Conservation (phyloP, 169 alveolate genomes). For the Eimeria zaria region DNA sequence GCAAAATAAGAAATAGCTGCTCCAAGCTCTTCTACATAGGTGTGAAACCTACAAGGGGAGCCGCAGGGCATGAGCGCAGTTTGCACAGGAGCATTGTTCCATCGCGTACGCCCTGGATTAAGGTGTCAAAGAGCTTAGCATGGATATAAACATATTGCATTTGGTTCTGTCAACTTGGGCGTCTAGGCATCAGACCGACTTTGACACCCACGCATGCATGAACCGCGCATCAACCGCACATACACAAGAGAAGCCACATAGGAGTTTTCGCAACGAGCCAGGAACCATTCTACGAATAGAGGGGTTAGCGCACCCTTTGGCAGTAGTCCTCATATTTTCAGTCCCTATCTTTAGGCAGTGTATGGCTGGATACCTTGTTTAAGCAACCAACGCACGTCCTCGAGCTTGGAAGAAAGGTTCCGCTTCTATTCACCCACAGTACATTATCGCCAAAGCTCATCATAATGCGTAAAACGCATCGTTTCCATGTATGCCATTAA, state of each 20-base stretch:
- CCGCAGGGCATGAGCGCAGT: neutral
- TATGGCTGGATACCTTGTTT: neutral
- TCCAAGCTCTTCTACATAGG: neutral
- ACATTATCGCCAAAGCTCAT: too few species aligned
- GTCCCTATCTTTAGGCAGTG: neutral
- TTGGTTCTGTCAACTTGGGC: neutral
- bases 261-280: neutral
- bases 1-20: neutral
- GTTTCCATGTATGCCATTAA: neutral
- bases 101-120: neutral
- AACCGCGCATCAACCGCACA: neutral
- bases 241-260: neutral
- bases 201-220: neutral
- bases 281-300: neutral
- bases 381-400: neutral
- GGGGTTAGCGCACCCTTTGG: neutral
- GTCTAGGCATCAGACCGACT: neutral
- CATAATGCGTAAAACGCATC: neutral
- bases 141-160: neutral
- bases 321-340: neutral
- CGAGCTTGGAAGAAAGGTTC: neutral
- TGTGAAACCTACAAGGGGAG: neutral
- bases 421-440: neutral
- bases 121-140: neutral
- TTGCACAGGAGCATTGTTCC: neutral